A percentile compares a stretch with the other conserved stretches of the same genome.
These are phyloP conservation scores for Colletotrichum euphorbiae DNA, from an alignment of 2,329 filamentous ascomycete species.

Conservation along the genomic window DNA sequence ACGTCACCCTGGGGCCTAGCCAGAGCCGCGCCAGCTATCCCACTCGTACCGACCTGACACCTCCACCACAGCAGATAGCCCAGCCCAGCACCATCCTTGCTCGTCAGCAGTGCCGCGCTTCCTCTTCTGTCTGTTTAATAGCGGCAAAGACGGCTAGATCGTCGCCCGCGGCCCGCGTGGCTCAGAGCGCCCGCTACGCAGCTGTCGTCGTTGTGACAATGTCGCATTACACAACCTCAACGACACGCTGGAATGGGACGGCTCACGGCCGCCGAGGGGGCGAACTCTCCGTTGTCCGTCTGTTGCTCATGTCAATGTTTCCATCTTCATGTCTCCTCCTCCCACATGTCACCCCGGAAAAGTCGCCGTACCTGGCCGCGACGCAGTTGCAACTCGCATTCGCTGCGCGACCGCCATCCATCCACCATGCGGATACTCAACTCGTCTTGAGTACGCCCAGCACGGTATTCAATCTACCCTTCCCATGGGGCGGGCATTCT, in stretches of 20 bases:
- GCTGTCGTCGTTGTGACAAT: background rate
- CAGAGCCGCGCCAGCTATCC: conserved; percentile 14
- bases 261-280: background rate
- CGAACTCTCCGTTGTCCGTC: background rate
- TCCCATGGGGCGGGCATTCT: conserved; percentile 6
- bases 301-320: background rate
- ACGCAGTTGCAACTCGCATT: background rate
- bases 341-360: background rate
- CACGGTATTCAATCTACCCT: no score
- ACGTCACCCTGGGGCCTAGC: background rate
- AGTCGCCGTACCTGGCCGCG: background rate
- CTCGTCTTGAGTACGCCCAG: no score
- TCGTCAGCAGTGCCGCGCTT: background rate
- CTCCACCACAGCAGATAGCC: background rate
- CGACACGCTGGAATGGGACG: background rate
- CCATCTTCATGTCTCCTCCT: conserved; percentile 4
- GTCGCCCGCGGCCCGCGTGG: conserved; percentile 3
- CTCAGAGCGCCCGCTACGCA: background rate
- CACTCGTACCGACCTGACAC: background rate
- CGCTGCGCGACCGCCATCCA: background rate
- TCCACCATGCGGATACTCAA: no score
- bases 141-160: conserved; percentile 4
- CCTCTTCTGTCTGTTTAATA: background rate
- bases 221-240: background rate
- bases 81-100: conserved; percentile 3